Percentiles rank a stretch among this genome's conserved stretches.
Conservation (phyloP, 208 protist genomes). For the Trypanosoma boissoni region DNA sequence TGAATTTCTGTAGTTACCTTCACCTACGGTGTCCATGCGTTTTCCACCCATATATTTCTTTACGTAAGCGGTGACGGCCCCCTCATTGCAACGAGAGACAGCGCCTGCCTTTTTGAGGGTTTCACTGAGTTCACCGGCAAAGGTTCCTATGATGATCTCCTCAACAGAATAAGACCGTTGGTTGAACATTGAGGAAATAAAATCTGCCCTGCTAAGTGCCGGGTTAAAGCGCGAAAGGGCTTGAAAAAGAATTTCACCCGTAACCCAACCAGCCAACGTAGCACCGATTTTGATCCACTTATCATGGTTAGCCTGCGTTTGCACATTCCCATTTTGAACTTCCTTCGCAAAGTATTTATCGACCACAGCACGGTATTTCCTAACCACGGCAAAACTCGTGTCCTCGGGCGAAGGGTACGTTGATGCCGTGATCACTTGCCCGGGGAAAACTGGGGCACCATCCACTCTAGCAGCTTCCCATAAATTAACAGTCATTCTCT, state of each 20-base stretch:
- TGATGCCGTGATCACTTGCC: constrained; percentile 22
- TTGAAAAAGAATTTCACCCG: constrained; percentile 10
- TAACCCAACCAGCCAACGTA: constrained; percentile 26
- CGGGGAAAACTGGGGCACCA: neutral
- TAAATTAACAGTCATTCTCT: constrained; percentile 2
- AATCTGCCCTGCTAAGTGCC: neutral
- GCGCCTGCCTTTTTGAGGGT: neutral
- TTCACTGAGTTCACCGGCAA: constrained; percentile 15
- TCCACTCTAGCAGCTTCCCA: neutral
- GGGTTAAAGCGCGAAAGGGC: constrained; percentile 1
- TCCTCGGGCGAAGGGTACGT: constrained; percentile 25
- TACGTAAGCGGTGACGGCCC: constrained; percentile 15
- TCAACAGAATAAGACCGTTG: constrained; percentile 25
- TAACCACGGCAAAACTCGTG: constrained; percentile 6
- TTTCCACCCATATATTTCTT: neutral
- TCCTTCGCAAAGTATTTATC: constrained; percentile 19
- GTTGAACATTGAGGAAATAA: constrained; percentile 23
- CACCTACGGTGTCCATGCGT: neutral
- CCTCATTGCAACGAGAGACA: constrained; percentile 19
- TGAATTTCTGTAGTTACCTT: too few relatives aligned
- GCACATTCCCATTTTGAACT: too few relatives aligned
- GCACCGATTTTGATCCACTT: too few relatives aligned
- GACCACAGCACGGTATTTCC: constrained; percentile 23
- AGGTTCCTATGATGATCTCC: constrained; percentile 28
- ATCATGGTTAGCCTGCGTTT: too few relatives aligned